phyloP scores from a whole-genome alignment of 2,329 filamentous ascomycete genomes.

The Hypoxylon sp. region DNA sequence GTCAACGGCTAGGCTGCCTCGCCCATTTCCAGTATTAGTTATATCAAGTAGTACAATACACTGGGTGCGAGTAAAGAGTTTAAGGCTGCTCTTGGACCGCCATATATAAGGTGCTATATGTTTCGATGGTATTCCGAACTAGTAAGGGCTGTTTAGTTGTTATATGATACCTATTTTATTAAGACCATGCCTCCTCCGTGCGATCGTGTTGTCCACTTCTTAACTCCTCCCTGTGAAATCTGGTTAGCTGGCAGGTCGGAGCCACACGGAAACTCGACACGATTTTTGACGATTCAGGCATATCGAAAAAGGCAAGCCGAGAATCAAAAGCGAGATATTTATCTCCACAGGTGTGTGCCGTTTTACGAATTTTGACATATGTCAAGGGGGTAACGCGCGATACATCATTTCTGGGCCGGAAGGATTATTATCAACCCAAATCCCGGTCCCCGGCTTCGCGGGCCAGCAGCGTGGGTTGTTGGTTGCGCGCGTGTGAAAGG shows the following conservation, averaged over 20 bases:
- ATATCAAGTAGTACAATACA: not conserved
- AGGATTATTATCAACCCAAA: slow-evolving; percentile 24
- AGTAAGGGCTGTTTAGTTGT: not conserved
- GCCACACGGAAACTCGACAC: slow-evolving; percentile 1
- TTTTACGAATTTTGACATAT: slow-evolving; percentile 6
- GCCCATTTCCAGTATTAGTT: not conserved
- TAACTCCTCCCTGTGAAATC: not conserved
- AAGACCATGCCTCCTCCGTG: not conserved
- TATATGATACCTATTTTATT: not conserved
- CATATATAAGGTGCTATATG: not conserved
- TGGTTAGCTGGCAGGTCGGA: not conserved
- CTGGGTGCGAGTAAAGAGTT: not conserved
- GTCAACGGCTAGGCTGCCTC: slow-evolving; percentile 12
- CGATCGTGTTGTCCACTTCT: not conserved
- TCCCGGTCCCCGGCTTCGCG: slow-evolving; percentile 25
- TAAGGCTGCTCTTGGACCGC: not conserved
- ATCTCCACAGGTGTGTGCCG: not conserved
- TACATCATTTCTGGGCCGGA: slow-evolving; percentile 19
- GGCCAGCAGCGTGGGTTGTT: slow-evolving; percentile 26
- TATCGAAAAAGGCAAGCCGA: slow-evolving; percentile 7
- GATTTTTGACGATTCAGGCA: slow-evolving; percentile 1
- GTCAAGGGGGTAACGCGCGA: slow-evolving; percentile 13
- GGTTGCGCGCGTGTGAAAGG: slow-evolving; percentile 13
- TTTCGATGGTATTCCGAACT: not conserved
- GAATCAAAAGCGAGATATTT: slow-evolving; percentile 4